Conservation (phyloP, 108 stramenopile genomes). For the Stephanodiscus triporus region DNA sequence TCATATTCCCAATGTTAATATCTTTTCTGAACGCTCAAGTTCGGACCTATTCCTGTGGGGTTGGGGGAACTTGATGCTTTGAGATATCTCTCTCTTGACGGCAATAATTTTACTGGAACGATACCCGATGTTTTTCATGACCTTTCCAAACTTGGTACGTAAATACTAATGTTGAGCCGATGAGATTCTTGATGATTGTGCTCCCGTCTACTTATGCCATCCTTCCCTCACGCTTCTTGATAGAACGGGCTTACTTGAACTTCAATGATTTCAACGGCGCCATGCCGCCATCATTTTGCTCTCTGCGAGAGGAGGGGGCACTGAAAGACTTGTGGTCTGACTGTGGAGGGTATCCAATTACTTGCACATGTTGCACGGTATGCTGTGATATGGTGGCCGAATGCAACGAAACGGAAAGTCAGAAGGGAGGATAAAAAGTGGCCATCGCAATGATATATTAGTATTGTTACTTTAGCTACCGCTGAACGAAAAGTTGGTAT, state of each 20-base stretch:
- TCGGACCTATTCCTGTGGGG: conserved; percentile 36
- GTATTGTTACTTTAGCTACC: not conserved
- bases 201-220: not conserved
- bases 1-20: not conserved
- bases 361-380: conserved; percentile 49
- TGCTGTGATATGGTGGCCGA: conserved; percentile 51
- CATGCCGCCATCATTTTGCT: conserved; percentile 47
- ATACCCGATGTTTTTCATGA: conserved; percentile 40
- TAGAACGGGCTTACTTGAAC: conserved; percentile 41
- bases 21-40: conserved; percentile 6
- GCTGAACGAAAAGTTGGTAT: not conserved
- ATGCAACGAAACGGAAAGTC: conserved; percentile 45
- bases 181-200: not conserved
- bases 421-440: conserved; percentile 11
- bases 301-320: conserved; percentile 25
- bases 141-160: conserved; percentile 31
- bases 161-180: not conserved
- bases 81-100: conserved; percentile 45
- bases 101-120: conserved; percentile 41
- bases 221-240: not conserved
- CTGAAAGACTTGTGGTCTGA: conserved; percentile 48
- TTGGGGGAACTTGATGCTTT: conserved; percentile 41
- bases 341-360: conserved; percentile 49
- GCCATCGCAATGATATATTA: not conserved
- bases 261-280: conserved; percentile 45